Percentiles rank a stretch among this genome's conserved stretches.
phyloP scores from a whole-genome alignment of 169 alveolate genomes.

The Cryptosporidium xiaoi region DNA sequence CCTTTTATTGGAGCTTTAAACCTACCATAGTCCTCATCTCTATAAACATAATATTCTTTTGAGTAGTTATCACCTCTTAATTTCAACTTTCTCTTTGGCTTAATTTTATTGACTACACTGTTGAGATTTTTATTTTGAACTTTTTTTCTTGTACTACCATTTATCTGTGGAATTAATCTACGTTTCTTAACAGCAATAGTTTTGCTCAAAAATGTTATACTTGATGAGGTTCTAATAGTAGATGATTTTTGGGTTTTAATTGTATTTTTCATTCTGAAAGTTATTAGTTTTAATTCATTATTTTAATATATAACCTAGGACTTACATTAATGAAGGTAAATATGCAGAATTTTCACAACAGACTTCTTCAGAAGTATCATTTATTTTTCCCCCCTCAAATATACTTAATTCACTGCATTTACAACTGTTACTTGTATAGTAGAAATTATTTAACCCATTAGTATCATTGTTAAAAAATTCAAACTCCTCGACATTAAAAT shows the following conservation, averaged over 20 bases:
- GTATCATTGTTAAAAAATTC: not conserved
- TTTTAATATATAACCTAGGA: not conserved
- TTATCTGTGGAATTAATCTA: constrained; percentile 47
- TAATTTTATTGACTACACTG: not conserved
- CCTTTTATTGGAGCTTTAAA: not conserved
- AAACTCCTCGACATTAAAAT: not conserved
- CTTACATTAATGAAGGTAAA: constrained; percentile 49
- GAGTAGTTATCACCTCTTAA: constrained; percentile 18
- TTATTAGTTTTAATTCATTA: not conserved
- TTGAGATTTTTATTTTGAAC: not conserved
- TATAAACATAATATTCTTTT: constrained; percentile 25
- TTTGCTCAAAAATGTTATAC: constrained; percentile 41
- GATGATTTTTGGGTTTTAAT: constrained; percentile 27
- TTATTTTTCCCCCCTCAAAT: constrained; percentile 18
- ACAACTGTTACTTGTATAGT: not conserved
- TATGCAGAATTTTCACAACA: not conserved
- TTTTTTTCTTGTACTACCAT: constrained; percentile 22
- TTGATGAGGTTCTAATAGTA: constrained; percentile 47
- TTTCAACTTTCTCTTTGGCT: constrained; percentile 51
- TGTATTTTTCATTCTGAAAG: not conserved
- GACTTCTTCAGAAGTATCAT: not conserved
- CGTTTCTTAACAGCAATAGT: constrained; percentile 56
- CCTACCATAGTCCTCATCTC: constrained; percentile 72
- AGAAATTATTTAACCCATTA: not conserved
- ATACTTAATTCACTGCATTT: constrained; percentile 20